Conservation (phyloP, 441 rosid genomes). For the Cnidoscolus chayamansa region DNA sequence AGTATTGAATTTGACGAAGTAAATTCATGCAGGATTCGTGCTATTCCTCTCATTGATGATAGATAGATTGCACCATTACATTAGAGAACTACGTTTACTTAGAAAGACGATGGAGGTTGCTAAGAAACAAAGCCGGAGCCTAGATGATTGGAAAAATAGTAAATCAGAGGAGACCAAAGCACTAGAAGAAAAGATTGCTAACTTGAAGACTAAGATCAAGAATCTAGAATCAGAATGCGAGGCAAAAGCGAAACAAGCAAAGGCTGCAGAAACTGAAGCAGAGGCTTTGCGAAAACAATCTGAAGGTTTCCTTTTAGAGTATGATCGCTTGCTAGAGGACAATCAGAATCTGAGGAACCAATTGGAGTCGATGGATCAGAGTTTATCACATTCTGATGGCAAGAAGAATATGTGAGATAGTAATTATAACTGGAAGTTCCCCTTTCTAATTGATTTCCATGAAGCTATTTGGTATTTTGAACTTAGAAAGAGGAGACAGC, state of each 20-base stretch:
- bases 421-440: background rate
- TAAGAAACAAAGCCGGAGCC: conserved; percentile 62
- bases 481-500: background rate
- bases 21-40: conserved; percentile 59
- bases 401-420: conserved; percentile 47
- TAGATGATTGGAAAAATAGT: conserved; percentile 51
- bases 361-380: conserved; percentile 50
- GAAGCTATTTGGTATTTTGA: background rate
- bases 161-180: conserved; percentile 45
- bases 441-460: background rate
- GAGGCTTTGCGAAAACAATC: conserved; percentile 66
- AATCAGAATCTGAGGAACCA: conserved; percentile 69
- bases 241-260: conserved; percentile 47
- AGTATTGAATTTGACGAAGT: conserved; percentile 1
- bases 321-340: conserved; percentile 65
- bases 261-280: conserved; percentile 51
- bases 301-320: conserved; percentile 64
- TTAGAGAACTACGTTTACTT: conserved; percentile 69
- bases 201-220: conserved; percentile 43
- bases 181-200: conserved; percentile 44
- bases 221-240: conserved; percentile 48
- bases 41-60: conserved; percentile 73
- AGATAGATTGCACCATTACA: conserved; percentile 82
- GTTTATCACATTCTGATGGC: conserved; percentile 36
- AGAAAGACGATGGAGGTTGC: conserved; percentile 73